A percentile compares a stretch with the other conserved stretches of the same genome.
Evolutionary conservation across 2,329 filamentous ascomycete genomes (phyloP).

Genomic region (Penicillium sclerotigenum): DNA sequence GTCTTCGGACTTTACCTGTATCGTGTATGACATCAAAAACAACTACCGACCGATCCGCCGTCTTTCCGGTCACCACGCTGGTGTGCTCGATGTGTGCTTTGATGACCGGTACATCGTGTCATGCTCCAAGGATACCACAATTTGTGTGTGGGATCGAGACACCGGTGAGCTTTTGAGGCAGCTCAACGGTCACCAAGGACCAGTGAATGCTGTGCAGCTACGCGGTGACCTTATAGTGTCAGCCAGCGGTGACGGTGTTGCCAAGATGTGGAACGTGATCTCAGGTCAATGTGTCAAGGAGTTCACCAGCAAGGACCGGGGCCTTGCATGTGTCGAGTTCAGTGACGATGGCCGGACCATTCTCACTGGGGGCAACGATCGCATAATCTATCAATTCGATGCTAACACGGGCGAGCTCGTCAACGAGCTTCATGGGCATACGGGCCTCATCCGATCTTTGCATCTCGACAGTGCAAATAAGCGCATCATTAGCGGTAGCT

Average conservation of each 20-base stretch:
- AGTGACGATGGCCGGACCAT: slow-evolving; percentile 92
- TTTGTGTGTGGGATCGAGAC: slow-evolving; percentile 88
- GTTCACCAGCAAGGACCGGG: slow-evolving; percentile 85
- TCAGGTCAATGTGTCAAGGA: slow-evolving; percentile 86
- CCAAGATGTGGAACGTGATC: slow-evolving; percentile 93
- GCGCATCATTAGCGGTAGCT: slow-evolving; percentile 84
- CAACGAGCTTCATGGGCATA: slow-evolving; percentile 76
- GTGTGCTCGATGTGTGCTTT: slow-evolving; percentile 90
- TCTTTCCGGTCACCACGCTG: slow-evolving; percentile 74
- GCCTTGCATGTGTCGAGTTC: slow-evolving; percentile 93
- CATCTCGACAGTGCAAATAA: slow-evolving; percentile 86
- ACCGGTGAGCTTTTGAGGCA: slow-evolving; percentile 74
- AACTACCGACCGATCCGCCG: slow-evolving; percentile 77
- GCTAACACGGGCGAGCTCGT: slow-evolving; percentile 83
- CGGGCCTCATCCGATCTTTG: slow-evolving; percentile 79
- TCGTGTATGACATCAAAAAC: slow-evolving; percentile 80
- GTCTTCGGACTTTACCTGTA: slow-evolving; percentile 86
- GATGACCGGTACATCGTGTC: slow-evolving; percentile 91
- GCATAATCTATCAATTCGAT: slow-evolving; percentile 94
- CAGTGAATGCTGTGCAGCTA: slow-evolving; percentile 94
- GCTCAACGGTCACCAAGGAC: slow-evolving; percentile 80
- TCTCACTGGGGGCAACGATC: slow-evolving; percentile 90
- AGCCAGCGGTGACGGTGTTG: slow-evolving; percentile 87
- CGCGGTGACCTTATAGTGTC: slow-evolving; percentile 89
- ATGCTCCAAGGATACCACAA: slow-evolving; percentile 91